Evolutionary conservation across 148 eudicot genomes (phyloP).

Genomic region (Arctostaphylos glauca): DNA sequence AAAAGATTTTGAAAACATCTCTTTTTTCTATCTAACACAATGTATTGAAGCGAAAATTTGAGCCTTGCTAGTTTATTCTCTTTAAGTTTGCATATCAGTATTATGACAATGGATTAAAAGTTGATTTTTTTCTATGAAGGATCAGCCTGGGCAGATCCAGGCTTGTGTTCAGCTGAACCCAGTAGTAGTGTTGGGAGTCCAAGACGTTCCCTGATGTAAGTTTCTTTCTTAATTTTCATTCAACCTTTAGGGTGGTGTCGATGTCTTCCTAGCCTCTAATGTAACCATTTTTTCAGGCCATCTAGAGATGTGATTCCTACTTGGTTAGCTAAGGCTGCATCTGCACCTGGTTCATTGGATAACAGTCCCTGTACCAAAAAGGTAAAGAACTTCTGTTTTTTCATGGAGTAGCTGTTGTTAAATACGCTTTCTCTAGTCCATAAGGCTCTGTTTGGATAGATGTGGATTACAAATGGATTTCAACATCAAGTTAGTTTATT

Average conservation of each 20-base stretch:
- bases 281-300: slow-evolving; percentile 27
- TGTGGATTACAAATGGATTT: not conserved
- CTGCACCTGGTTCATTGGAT: slow-evolving; percentile 17
- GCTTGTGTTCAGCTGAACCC: slow-evolving; percentile 24
- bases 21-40: too few relatives aligned
- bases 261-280: slow-evolving; percentile 14
- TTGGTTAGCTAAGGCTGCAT: slow-evolving; percentile 29
- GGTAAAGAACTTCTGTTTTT: slow-evolving; percentile 25
- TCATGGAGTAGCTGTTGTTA: not conserved
- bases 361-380: slow-evolving; percentile 22
- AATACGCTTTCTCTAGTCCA: not conserved
- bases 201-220: slow-evolving; percentile 36
- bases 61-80: not conserved
- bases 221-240: slow-evolving; percentile 14
- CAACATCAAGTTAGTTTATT: not conserved
- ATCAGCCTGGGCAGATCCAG: slow-evolving; percentile 10
- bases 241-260: too few relatives aligned
- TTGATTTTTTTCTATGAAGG: slow-evolving; percentile 13
- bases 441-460: not conserved
- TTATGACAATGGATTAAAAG: not conserved
- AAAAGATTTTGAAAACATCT: too few relatives aligned
- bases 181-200: slow-evolving; percentile 23
- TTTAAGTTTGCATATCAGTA: not conserved
- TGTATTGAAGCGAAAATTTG: too few relatives aligned
- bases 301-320: slow-evolving; percentile 33